A percentile compares a stretch with the other conserved stretches of the same genome.
These are phyloP conservation scores for Aureobasidium sp. DNA, from an alignment of 2,329 filamentous ascomycete genomes.

Conservation along the genomic window DNA sequence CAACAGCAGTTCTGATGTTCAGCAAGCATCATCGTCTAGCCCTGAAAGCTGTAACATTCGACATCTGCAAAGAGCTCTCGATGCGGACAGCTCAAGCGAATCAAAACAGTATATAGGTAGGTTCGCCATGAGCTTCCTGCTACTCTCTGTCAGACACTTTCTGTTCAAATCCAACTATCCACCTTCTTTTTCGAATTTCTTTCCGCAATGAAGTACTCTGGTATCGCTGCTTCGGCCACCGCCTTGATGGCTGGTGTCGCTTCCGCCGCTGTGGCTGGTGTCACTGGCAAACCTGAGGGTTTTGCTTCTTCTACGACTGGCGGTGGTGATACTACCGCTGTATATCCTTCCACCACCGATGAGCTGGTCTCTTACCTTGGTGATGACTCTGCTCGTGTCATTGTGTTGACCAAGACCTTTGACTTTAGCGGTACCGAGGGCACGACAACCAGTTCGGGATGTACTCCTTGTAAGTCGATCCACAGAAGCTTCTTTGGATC, in stretches of 20 bases:
- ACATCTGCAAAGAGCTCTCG: background rate
- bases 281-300: constrained; percentile 32
- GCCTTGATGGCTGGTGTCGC: constrained; percentile 1
- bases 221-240: background rate
- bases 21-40: background rate
- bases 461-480: constrained; percentile 39
- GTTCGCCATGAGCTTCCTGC: background rate
- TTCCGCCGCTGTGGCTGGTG: constrained; percentile 14
- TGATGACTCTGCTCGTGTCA: constrained; percentile 46
- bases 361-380: constrained; percentile 53
- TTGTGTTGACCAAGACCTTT: constrained; percentile 47
- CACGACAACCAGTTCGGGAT: constrained; percentile 42
- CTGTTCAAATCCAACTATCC: background rate
- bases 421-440: constrained; percentile 25
- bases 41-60: background rate
- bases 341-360: constrained; percentile 45
- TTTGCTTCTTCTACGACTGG: constrained; percentile 48
- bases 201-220: constrained; percentile 1
- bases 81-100: background rate
- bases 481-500: background rate
- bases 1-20: background rate
- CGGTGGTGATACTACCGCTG: constrained; percentile 46
- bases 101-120: background rate
- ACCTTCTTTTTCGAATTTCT: background rate
- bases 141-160: background rate